phyloP scores from a whole-genome alignment of 179 eudicot genomes.

The Carnegiea gigantea region DNA sequence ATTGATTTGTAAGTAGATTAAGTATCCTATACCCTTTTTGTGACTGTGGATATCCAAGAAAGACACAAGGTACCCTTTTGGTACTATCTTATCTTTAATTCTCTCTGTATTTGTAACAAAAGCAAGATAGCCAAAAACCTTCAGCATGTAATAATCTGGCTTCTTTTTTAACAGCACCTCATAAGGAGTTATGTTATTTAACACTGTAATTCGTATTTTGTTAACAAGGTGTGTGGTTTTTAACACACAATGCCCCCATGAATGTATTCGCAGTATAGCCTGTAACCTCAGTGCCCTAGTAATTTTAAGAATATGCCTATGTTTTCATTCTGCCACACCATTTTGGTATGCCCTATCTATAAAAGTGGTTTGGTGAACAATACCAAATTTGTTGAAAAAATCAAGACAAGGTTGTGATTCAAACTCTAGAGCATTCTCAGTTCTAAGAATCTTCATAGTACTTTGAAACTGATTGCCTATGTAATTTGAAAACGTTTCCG shows the following conservation, averaged over 20 bases:
- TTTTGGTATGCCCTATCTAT: background rate
- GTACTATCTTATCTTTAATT: no score
- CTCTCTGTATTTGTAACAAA: background rate
- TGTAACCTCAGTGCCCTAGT: background rate
- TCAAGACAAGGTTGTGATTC: background rate
- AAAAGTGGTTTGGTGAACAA: background rate
- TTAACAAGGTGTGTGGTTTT: background rate
- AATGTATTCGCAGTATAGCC: background rate
- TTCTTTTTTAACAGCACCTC: background rate
- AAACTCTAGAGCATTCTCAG: background rate
- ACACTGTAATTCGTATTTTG: background rate
- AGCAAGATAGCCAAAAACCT: background rate
- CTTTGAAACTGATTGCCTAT: background rate
- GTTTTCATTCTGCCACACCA: background rate
- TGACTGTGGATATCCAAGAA: no score
- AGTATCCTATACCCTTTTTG: no score
- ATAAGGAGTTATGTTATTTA: background rate
- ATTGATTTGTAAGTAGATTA: no score
- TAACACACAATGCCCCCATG: background rate
- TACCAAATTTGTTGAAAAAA: background rate
- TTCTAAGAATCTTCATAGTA: background rate
- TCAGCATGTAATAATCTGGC: background rate
- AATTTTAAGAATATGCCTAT: no score
- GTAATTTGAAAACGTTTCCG: no score
- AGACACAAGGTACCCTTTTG: no score